phyloP scores from a whole-genome alignment of 768 basidiomycete species.

The Boletus rubescentipes region DNA sequence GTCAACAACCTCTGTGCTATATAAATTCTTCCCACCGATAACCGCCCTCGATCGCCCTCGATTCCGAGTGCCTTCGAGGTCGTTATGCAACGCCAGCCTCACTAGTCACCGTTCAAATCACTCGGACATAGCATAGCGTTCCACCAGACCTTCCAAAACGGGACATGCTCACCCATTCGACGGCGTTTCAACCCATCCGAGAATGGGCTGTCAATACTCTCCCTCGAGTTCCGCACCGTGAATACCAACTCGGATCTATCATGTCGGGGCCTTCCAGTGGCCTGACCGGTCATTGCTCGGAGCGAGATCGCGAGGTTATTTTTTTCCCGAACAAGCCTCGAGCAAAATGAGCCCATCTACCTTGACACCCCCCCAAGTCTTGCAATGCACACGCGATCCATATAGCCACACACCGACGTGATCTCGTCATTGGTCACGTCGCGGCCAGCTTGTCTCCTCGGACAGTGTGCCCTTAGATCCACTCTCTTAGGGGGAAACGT shows the following conservation, averaged over 20 bases:
- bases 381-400: neutral
- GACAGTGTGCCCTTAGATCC: neutral
- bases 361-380: too few relatives aligned
- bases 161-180: neutral
- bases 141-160: constrained; percentile 3
- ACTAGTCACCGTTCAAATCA: neutral
- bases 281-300: too few relatives aligned
- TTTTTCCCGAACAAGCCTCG: neutral
- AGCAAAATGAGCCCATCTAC: neutral
- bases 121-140: neutral
- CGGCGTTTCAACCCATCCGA: constrained; percentile 13
- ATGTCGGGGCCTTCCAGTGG: neutral
- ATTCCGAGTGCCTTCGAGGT: constrained; percentile 13
- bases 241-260: neutral
- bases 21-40: constrained; percentile 9
- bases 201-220: constrained; percentile 1
- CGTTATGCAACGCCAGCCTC: constrained; percentile 17
- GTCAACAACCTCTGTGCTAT: neutral
- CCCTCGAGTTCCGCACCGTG: neutral
- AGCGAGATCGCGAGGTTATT: neutral
- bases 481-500: neutral
- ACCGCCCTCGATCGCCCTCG: constrained; percentile 17
- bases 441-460: constrained; percentile 9
- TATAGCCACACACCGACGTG: neutral
- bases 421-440: constrained; percentile 1